Evolutionary conservation across 441 rosid species (phyloP).

Genomic region (Daphne laureola): DNA sequence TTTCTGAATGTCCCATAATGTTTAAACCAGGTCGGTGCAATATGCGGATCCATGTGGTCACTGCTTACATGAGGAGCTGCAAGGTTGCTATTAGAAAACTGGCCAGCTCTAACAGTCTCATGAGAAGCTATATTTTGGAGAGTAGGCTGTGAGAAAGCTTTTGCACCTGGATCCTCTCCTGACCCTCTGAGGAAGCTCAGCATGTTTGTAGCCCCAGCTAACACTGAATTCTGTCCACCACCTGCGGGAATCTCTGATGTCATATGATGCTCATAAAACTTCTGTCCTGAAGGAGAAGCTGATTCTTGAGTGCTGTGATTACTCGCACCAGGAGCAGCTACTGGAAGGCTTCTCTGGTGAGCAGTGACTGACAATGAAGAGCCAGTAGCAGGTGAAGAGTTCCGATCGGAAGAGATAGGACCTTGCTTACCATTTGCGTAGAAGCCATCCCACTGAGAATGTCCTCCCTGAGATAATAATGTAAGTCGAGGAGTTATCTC

Average conservation of each 20-base stretch:
- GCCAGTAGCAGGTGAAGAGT: conserved; percentile 15
- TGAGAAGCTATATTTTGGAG: conserved; percentile 17
- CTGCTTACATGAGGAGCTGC: conserved; percentile 19
- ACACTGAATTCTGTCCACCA: conserved; percentile 21
- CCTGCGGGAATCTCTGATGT: conserved; percentile 22
- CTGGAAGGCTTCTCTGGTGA: conserved; percentile 20
- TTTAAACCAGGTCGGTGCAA: conserved; percentile 38
- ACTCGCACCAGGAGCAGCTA: conserved; percentile 18
- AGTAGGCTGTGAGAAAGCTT: conserved; percentile 17
- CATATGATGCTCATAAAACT: conserved; percentile 22
- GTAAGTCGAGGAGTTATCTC: conserved; percentile 22
- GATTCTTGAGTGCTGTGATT: conserved; percentile 16
- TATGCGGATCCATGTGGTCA: conserved; percentile 23
- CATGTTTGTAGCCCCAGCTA: conserved; percentile 23
- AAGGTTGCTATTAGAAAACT: conserved; percentile 20
- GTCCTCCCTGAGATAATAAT: conserved; percentile 24
- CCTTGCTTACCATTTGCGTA: conserved; percentile 16
- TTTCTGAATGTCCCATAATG: conserved; percentile 35
- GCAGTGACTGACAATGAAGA: conserved; percentile 13
- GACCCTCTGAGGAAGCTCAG: conserved; percentile 17
- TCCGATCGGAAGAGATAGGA: conserved; percentile 20
- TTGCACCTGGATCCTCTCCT: conserved; percentile 21
- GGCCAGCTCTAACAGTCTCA: conserved; percentile 22
- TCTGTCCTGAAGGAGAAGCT: conserved; percentile 17
- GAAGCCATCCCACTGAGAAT: conserved; percentile 20